Evolutionary conservation across 805 yeast species (phyloP), one percentile per base, ranked within the genome.

Genomic region (Metschnikowia orientalis): DNA sequence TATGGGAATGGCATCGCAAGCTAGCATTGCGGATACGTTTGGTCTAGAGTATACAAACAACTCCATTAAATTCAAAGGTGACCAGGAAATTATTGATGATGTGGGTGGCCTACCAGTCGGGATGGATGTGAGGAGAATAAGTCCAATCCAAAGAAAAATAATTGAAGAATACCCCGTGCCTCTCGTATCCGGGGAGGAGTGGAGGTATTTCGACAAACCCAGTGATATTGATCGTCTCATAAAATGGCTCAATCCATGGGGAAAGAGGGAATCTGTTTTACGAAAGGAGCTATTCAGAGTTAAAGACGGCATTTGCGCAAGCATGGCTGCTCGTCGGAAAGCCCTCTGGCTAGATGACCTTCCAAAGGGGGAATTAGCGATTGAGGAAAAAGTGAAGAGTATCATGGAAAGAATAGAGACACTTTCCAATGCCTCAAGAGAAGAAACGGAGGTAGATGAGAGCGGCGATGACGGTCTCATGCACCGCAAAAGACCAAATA

Each of bases 181-280:
- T 5, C 51, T 85, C 14, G 44, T 78, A 7, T 56, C 68, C 9
- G 64, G 72, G 1, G 40, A 57, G 4, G 73, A 75, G 22, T 88
- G 97, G 97, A 73, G 81, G 34, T 84, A 56, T 45, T 73, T 77
- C 43, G 95, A 87, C 44, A 60, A 52, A 2, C 64, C 71, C 0
- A 73, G 69, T n/a, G 80, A 81, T 23, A 55, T 87, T 19, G 74
- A 72, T 1, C 52, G 52, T 9, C 51, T 89, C 16, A 37, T 79
- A 6, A 53, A 58, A n/a, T 81, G 90, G 86, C 61, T 88, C 30
- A 79, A 81, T 45, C 77, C 75, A 4, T 76, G 80, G 71, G 96
- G 96, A 3, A 64, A 61, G 32, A 62, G 95, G 28, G 97, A 88
- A 50, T 68, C 77, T 11, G 67, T 61, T 22, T 65, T 89, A 28